These are phyloP conservation scores for Rhypophila decipiens DNA, from an alignment of 495 filamentous ascomycete genomes.

Conservation along the genomic window DNA sequence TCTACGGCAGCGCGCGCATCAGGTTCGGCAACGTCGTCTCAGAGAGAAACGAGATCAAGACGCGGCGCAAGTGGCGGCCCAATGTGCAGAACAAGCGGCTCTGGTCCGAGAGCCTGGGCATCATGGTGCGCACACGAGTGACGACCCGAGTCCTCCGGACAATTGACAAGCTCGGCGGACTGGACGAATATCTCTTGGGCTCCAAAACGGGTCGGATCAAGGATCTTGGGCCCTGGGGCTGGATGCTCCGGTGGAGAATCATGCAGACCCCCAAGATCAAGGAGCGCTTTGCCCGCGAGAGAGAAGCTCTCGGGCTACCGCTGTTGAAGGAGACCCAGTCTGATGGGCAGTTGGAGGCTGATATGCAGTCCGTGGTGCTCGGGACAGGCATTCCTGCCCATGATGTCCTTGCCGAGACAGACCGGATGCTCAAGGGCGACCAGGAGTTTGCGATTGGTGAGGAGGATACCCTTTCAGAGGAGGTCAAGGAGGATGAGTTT, in stretches of 20 bases:
- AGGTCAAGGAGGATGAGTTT: slow-evolving; percentile 8
- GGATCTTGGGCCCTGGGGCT: slow-evolving; percentile 81
- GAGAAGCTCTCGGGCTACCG: slow-evolving; percentile 32
- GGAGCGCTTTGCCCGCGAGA: slow-evolving; percentile 51
- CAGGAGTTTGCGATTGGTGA: slow-evolving; percentile 36
- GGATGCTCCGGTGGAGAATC: slow-evolving; percentile 77
- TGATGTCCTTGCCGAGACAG: slow-evolving; percentile 30
- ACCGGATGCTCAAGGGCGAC: slow-evolving; percentile 30
- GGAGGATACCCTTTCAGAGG: slow-evolving; percentile 7
- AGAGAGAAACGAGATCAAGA: slow-evolving; percentile 68
- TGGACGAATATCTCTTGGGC: slow-evolving; percentile 86
- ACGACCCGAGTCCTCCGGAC: slow-evolving; percentile 74
- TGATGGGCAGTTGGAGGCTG: background rate
- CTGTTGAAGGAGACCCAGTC: slow-evolving; percentile 4
- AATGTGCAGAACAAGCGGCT: slow-evolving; percentile 78
- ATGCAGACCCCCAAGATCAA: slow-evolving; percentile 66
- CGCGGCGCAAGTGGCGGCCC: slow-evolving; percentile 77
- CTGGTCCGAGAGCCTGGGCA: slow-evolving; percentile 58
- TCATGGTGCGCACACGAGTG: slow-evolving; percentile 64
- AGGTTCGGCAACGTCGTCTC: slow-evolving; percentile 92
- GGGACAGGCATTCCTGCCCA: slow-evolving; percentile 18
- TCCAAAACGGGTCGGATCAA: slow-evolving; percentile 64
- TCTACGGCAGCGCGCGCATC: slow-evolving; percentile 72
- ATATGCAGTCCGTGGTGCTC: slow-evolving; percentile 32
- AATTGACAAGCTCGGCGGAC: slow-evolving; percentile 76